Evolutionary conservation across 2,329 filamentous ascomycete species (phyloP).

Genomic region (Aspergillus aculeatinus): DNA sequence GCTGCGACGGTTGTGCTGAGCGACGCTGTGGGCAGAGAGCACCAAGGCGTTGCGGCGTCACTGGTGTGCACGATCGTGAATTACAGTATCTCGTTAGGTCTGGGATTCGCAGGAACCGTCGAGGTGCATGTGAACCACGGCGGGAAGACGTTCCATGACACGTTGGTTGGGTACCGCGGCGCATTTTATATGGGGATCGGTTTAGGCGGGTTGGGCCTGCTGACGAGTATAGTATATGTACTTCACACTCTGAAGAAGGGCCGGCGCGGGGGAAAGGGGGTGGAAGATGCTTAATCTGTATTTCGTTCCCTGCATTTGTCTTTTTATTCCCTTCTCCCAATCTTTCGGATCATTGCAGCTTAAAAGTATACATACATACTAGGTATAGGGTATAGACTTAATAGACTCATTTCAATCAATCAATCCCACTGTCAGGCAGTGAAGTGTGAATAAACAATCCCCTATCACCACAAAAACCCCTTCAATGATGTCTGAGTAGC

Average conservation of each 20-base stretch:
- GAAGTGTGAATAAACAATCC: too few relatives aligned
- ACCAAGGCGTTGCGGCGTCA: conserved; percentile 55
- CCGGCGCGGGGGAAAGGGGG: background rate
- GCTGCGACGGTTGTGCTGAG: conserved; percentile 61
- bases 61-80: conserved; percentile 66
- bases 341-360: too few relatives aligned
- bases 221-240: conserved; percentile 19
- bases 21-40: conserved; percentile 48
- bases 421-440: too few relatives aligned
- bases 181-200: conserved; percentile 45
- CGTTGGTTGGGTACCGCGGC: conserved; percentile 41
- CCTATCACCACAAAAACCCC: too few relatives aligned
- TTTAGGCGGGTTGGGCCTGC: conserved; percentile 29
- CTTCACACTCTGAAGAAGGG: background rate
- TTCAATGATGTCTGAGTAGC: too few relatives aligned
- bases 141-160: conserved; percentile 33
- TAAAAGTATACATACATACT: too few relatives aligned
- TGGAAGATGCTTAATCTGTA: background rate
- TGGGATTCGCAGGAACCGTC: conserved; percentile 66
- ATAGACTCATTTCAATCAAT: too few relatives aligned
- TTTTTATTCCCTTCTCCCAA: too few relatives aligned
- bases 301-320: too few relatives aligned
- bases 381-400: too few relatives aligned
- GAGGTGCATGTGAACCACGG: conserved; percentile 51
- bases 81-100: conserved; percentile 64